Evolutionary conservation across 225 moss, liverwort and hornwort species (phyloP).

Genomic region (Sphagnum contortum): DNA sequence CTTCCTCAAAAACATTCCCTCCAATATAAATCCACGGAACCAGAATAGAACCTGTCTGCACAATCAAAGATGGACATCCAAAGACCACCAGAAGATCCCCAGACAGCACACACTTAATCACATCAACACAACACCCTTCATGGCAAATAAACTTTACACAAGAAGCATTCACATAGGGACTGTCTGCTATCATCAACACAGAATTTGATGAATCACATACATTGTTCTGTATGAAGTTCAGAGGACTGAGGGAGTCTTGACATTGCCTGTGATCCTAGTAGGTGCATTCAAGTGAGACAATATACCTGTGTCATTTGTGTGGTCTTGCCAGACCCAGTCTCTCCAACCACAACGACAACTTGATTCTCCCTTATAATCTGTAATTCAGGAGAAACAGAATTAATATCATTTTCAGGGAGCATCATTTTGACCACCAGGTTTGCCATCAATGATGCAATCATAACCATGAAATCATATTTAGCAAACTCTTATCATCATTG

Average conservation of each 20-base stretch:
- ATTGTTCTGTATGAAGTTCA: not conserved
- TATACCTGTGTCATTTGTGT: conserved; percentile 97
- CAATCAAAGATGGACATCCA: too few species aligned
- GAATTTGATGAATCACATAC: too few species aligned
- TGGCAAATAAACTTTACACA: too few species aligned
- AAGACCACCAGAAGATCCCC: too few species aligned
- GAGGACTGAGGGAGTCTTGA: not conserved
- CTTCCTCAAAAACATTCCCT: too few species aligned
- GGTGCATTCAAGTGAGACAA: not conserved
- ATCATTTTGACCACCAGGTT: not conserved
- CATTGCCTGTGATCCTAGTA: not conserved
- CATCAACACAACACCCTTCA: too few species aligned
- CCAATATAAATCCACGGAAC: too few species aligned
- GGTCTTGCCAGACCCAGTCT: conserved; percentile 97
- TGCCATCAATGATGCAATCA: too few species aligned
- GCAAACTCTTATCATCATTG: not conserved
- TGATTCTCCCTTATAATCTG: conserved; percentile 96
- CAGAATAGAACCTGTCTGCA: too few species aligned
- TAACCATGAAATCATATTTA: not conserved
- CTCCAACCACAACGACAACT: conserved; percentile 94
- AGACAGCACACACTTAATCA: too few species aligned
- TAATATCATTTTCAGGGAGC: not conserved
- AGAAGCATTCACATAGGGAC: too few species aligned
- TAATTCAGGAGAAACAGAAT: not conserved
- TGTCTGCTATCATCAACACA: too few species aligned